Conservation (phyloP, 176 grass and related monocot genomes). For the Tillandsia fasciculata region DNA sequence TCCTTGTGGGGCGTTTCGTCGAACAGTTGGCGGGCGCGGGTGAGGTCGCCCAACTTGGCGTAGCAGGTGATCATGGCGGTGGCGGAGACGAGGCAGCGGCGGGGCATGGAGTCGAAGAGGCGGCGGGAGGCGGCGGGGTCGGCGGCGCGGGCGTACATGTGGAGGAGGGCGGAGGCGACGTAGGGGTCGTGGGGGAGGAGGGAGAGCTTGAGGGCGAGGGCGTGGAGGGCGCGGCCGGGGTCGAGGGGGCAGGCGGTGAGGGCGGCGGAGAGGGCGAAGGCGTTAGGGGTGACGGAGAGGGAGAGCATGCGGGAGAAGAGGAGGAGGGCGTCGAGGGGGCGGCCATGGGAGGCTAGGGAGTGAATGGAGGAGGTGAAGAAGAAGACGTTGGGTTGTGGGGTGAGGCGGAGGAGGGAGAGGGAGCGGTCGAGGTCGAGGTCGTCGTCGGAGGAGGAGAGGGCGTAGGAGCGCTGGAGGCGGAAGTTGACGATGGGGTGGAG, state of each 20-base stretch:
- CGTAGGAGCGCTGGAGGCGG: background rate
- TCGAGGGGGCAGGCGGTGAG: slow-evolving; percentile 50
- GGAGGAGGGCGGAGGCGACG: slow-evolving; percentile 70
- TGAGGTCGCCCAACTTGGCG: slow-evolving; percentile 47
- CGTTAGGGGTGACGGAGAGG: slow-evolving; percentile 34
- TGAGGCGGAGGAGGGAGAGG: slow-evolving; percentile 1
- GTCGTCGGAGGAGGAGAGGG: background rate
- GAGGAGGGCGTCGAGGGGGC: slow-evolving; percentile 39
- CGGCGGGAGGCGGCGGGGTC: slow-evolving; percentile 48
- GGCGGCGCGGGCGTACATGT: slow-evolving; percentile 75
- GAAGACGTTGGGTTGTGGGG: slow-evolving; percentile 15
- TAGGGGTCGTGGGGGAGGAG: slow-evolving; percentile 54
- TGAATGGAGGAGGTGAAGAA: slow-evolving; percentile 81
- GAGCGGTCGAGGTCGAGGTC: background rate
- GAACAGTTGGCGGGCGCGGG: slow-evolving; percentile 51
- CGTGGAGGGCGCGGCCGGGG: slow-evolving; percentile 60
- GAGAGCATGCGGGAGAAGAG: slow-evolving; percentile 77
- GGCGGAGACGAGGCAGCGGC: slow-evolving; percentile 49
- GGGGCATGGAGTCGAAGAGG: slow-evolving; percentile 64
- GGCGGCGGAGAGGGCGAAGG: slow-evolving; percentile 59
- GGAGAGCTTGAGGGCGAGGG: slow-evolving; percentile 55
- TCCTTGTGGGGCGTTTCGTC: slow-evolving; percentile 45
- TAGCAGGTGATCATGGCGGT: slow-evolving; percentile 93
- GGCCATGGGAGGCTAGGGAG: slow-evolving; percentile 51
- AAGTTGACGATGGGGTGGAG: background rate